A percentile compares a stretch with the other conserved stretches of the same genome.
Evolutionary conservation across 257 asterid genomes (phyloP).

Genomic region (Solanum dulcamara): DNA sequence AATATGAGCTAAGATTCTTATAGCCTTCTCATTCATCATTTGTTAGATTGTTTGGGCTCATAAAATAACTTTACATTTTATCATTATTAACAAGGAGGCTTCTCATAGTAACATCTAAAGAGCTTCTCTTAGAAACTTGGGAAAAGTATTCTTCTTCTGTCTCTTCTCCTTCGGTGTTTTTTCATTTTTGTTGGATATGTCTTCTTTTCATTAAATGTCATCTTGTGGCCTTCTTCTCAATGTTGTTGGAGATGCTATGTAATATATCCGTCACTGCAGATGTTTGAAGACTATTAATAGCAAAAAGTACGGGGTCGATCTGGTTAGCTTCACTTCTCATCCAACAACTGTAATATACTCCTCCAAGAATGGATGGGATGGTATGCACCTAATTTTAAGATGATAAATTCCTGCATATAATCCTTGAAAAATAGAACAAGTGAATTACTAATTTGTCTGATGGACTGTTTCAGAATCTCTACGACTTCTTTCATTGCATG

Average conservation of each 20-base stretch:
- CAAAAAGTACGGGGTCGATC: constrained; percentile 92
- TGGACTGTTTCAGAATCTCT: constrained; percentile 69
- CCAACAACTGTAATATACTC: constrained; percentile 94
- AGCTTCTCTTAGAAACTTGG: neutral
- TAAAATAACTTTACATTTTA: neutral
- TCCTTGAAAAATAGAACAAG: neutral
- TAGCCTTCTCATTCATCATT: neutral
- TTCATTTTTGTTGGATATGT: neutral
- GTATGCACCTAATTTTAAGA: constrained; percentile 26
- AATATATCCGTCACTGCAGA: constrained; percentile 17
- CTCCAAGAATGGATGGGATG: constrained; percentile 99
- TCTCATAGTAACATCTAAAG: neutral
- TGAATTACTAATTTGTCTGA: neutral
- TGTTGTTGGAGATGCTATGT: neutral
- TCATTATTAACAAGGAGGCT: neutral
- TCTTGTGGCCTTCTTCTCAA: neutral
- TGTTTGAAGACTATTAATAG: constrained; percentile 96
- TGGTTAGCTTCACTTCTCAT: constrained; percentile 94
- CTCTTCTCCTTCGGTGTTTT: neutral
- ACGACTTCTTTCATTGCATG: constrained; percentile 90
- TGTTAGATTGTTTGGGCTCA: neutral
- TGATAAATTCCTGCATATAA: neutral
- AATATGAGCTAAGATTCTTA: neutral
- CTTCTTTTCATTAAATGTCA: neutral
- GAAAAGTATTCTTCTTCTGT: neutral